A percentile compares a stretch with the other conserved stretches of the same genome.
Evolutionary conservation across 2,329 filamentous ascomycete species (phyloP).

Genomic region (Aspergillus carbonarius): DNA sequence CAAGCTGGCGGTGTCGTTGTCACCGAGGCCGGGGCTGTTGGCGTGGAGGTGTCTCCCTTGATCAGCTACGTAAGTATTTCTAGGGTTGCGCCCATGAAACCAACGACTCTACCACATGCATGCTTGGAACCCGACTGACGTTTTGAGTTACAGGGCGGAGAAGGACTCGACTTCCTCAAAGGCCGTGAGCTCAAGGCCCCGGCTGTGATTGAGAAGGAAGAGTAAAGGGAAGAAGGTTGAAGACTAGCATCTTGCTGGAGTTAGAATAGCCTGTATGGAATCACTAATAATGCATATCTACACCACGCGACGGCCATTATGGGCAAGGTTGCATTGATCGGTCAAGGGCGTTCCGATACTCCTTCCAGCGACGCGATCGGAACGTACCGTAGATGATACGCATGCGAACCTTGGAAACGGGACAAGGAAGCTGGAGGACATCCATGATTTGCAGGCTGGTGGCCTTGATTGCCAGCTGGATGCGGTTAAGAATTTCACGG

Average conservation of each 20-base stretch:
- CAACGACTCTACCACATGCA: background rate
- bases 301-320: background rate
- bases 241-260: background rate
- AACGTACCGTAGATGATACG: background rate
- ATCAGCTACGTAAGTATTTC: constrained; percentile 83
- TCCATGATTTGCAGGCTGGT: background rate
- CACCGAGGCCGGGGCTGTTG: constrained; percentile 60
- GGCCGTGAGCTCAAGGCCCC: constrained; percentile 61
- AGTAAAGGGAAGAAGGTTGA: constrained; percentile 24
- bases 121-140: background rate
- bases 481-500: background rate
- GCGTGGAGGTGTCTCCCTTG: constrained; percentile 87
- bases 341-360: background rate
- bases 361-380: background rate
- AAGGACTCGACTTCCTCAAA: constrained; percentile 62
- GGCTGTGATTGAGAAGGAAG: constrained; percentile 63
- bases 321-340: background rate
- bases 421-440: background rate
- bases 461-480: background rate
- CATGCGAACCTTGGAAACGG: background rate
- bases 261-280: background rate
- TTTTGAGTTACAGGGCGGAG: constrained; percentile 53
- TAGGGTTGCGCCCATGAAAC: background rate
- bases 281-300: background rate
- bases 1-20: constrained; percentile 74